Percentiles rank a stretch among this genome's conserved stretches.
These are phyloP conservation scores for Podila epigama DNA, from an alignment of 192 early-diverging fungal species.

Conservation along the genomic window DNA sequence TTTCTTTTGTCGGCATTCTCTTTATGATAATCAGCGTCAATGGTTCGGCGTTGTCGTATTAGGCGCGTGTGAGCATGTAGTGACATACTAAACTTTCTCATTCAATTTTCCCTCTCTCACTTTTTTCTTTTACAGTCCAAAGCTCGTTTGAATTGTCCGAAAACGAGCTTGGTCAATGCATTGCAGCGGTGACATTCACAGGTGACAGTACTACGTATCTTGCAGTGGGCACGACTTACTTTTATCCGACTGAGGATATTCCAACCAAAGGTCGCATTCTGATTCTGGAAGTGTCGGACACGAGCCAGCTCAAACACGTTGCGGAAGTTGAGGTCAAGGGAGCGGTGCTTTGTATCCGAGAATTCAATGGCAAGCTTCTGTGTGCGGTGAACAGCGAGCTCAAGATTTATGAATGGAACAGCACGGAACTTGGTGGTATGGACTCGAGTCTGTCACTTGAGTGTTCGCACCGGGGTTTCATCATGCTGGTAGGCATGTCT, in stretches of 20 bases:
- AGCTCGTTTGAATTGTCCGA: constrained; percentile 51
- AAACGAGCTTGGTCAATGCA: constrained; percentile 52
- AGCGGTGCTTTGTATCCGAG: constrained; percentile 65
- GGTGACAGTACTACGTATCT: constrained; percentile 58
- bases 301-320: constrained; percentile 61
- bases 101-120: neutral
- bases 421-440: constrained; percentile 3
- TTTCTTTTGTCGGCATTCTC: neutral
- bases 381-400: constrained; percentile 71
- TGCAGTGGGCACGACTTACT: constrained; percentile 79
- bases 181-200: constrained; percentile 52
- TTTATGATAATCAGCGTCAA: too few relatives aligned
- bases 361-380: constrained; percentile 70
- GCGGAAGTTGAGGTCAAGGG: constrained; percentile 61
- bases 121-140: constrained; percentile 29
- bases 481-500: constrained; percentile 63
- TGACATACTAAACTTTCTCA: too few relatives aligned
- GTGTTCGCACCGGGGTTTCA: constrained; percentile 49
- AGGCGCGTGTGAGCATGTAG: too few relatives aligned
- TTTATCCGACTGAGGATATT: constrained; percentile 65
- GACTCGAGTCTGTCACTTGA: constrained; percentile 20
- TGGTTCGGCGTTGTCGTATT: too few relatives aligned
- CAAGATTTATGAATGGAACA: constrained; percentile 26
- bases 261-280: constrained; percentile 77
- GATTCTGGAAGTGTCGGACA: constrained; percentile 60